Base-by-base conservation (phyloP, 176 grass and related monocot species). In the Thalia dealbata region DNA sequence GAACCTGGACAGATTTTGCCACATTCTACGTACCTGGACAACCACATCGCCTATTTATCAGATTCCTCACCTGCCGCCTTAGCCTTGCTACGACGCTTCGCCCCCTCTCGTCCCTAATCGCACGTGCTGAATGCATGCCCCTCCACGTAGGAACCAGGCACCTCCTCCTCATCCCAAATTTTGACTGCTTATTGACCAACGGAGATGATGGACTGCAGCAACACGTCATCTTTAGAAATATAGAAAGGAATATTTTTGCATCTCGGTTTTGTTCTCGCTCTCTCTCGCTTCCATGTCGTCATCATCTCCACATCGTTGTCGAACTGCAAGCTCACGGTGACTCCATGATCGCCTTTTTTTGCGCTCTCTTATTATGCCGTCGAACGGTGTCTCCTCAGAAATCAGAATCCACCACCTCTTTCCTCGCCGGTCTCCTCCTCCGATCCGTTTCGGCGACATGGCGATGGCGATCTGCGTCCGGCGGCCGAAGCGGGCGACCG, bases 401-500 rank as follows among this genome's bases (percentile, higher is more conserved):
- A 10, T 10, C 0, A 55, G 3, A 58, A n/a, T n/a, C 54, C 0
- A 19, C 6, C 19, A 22, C 3, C 16, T 58, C 0, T 7, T 58
- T 21, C 21, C 54, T 8, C 8, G 6, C 6, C 54, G 21, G 6
- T 1, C 6, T n/a, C 54, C 13, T 16, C 0, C 16, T n/a, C n/a
- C n/a, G n/a, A n/a, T n/a, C n/a, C n/a, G 10, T 19, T n/a, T 21
- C 16, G 65, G 1, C 18, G 71, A 32, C 24, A 0, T 3, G 38
- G 56, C n/a, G 11, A 44, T 61, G 73, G 73, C 58, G 14, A 55
- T 46, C 6, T 60, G 0, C 73, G 23, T 44, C 4, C 32, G 32
- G 23, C 50, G 48, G 23, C 23, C 62, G 5, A 87, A 83, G 73
- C 52, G 77, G 14, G 81, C 51, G 41, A 80, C 61, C 0, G 77